Base-by-base conservation (phyloP, 352 stramenopile genomes). In the Pythium aquatile region DNA sequence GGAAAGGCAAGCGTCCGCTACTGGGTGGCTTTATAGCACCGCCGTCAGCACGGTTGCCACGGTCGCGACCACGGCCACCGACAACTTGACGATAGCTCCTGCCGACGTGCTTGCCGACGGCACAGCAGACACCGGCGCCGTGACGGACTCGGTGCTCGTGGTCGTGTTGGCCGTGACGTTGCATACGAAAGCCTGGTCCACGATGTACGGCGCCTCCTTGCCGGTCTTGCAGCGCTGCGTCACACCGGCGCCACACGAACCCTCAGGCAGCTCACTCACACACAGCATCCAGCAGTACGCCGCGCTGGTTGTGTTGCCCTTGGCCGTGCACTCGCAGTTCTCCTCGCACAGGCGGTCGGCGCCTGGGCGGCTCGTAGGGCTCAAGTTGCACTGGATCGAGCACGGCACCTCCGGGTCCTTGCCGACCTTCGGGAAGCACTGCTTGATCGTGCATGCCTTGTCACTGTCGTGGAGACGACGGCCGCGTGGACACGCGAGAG, bases 221-320 rank as follows among this genome's bases (percentile, higher is more conserved):
- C 58, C 58, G n/a, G 65, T 67, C 65, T 72, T 72, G 59, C 65
- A 72, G 17, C 65, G 65, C 55, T 55, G 58, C 1, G 29, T 28
- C 0, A 61, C 51, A 14, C 58, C 49, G 7, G 58, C 30, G 24
- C 20, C 58, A 32, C 65, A 72, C 54, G 35, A 24, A 2, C 46
- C 65, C 20, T 54, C 65, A 11, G 66, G 55, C 8, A 65, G 56
- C 28, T 66, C 49, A 33, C 66, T 65, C 40, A 81, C 75, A 59
- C 74, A 81, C 20, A 73, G 61, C 71, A 77, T 81, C 71, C 74
- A 81, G 72, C 74, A 78, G 47, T 59, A 40, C 29, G 63, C 61
- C 13, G 64, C 74, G 57, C 65, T 71, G 11, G 64, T 62, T 24
- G 59, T 66, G 37, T 67, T 63, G 39, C 65, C 35, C 61, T 71